Evolutionary conservation across 1,284 basidiomycete species (phyloP).

Genomic region (Golubevia sp.): DNA sequence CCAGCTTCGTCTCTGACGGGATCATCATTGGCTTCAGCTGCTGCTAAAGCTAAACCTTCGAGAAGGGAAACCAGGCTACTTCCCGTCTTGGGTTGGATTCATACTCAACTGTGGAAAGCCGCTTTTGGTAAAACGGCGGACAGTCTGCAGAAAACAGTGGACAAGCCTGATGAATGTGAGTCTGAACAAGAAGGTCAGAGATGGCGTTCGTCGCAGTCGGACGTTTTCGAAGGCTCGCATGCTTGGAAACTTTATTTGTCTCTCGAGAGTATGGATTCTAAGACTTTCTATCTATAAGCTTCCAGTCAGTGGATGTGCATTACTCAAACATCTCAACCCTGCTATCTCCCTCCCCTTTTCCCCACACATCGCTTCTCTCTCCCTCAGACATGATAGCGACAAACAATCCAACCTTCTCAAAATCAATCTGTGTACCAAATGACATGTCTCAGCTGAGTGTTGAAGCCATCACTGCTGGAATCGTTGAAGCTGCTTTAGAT

Average conservation of each 20-base stretch:
- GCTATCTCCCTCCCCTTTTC: neutral
- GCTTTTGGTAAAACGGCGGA: conserved; percentile 93
- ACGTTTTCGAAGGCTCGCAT: too few relatives aligned
- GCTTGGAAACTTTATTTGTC: too few relatives aligned
- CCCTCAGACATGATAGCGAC: conserved; percentile 92
- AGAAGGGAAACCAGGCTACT: conserved; percentile 49
- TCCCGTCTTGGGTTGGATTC: conserved; percentile 51
- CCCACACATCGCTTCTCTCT: neutral
- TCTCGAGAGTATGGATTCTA: too few relatives aligned
- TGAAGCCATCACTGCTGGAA: conserved; percentile 93
- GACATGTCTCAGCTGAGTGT: conserved; percentile 93
- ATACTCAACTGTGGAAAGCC: conserved; percentile 81
- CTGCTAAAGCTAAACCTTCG: conserved; percentile 13
- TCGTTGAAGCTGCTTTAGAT: conserved; percentile 95
- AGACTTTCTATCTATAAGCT: too few relatives aligned
- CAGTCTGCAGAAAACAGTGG: conserved; percentile 90
- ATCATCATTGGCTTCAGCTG: too few relatives aligned
- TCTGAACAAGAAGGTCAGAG: conserved; percentile 14
- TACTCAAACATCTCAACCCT: too few relatives aligned
- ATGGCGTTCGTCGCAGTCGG: too few relatives aligned
- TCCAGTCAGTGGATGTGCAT: too few relatives aligned
- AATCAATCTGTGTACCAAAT: conserved; percentile 87
- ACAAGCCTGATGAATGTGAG: conserved; percentile 92
- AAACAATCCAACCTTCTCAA: conserved; percentile 89
- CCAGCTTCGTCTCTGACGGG: neutral